Conservation (phyloP, 1,139 yeast genomes). For the Barnettozyma hawaiiensis region DNA sequence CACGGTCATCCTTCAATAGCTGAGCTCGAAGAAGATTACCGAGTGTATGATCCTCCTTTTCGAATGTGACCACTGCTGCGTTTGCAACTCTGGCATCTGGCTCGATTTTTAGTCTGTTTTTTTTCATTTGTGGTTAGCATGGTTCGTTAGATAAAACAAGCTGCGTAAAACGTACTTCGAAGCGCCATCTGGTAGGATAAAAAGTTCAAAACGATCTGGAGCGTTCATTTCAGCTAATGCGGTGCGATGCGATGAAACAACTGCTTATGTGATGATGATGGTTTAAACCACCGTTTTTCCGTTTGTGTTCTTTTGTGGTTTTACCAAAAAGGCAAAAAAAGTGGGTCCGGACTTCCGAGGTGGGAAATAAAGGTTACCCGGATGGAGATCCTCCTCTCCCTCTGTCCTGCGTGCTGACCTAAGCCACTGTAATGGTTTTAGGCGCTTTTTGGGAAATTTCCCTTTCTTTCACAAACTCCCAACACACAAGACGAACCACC, state of each 20-base stretch:
- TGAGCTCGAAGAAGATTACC: constrained; percentile 88
- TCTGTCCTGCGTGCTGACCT: not conserved
- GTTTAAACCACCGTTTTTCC: not conserved
- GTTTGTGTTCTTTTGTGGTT: no score
- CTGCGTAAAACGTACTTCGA: constrained; percentile 49
- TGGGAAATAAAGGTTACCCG: not conserved
- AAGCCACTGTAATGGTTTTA: not conserved
- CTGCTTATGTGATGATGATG: not conserved
- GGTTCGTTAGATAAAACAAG: no score
- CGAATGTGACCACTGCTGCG: constrained; percentile 87
- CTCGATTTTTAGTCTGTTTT: constrained; percentile 61
- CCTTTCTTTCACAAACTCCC: constrained; percentile 3
- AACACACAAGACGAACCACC: no score
- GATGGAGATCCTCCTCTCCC: no score
- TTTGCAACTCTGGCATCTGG: constrained; percentile 96
- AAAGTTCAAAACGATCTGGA: constrained; percentile 96
- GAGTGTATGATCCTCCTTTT: constrained; percentile 95
- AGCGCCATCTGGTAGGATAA: constrained; percentile 95
- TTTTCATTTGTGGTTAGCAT: no score
- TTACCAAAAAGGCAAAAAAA: no score
- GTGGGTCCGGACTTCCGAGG: constrained; percentile 1
- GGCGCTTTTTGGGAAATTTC: constrained; percentile 2
- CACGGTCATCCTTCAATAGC: constrained; percentile 77
- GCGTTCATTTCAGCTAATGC: constrained; percentile 79
- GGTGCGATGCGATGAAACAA: no score